A percentile compares a stretch with the other conserved stretches of the same genome.
phyloP scores from a whole-genome alignment of 2,329 filamentous ascomycete species.

The Fusarium proliferatum region DNA sequence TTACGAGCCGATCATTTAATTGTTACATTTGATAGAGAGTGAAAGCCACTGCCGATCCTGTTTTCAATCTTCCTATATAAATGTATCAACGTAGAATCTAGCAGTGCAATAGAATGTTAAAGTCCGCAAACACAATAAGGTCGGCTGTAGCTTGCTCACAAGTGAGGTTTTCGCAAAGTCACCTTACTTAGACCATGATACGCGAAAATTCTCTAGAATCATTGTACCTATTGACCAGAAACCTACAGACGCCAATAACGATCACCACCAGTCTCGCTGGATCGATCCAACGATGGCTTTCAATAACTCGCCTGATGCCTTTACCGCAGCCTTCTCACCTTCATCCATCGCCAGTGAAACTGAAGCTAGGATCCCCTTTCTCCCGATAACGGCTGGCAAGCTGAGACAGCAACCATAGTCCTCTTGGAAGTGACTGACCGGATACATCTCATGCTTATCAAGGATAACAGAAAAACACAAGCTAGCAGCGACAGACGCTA shows the following conservation, averaged over 20 bases:
- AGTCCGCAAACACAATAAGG: no score
- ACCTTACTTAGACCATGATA: not conserved
- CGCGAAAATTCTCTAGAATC: fast-evolving
- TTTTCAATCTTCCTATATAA: no score
- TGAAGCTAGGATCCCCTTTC: constrained; percentile 53
- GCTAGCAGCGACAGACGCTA: constrained; percentile 58
- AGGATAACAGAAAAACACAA: constrained; percentile 64
- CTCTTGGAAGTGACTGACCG: constrained; percentile 61
- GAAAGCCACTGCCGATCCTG: no score
- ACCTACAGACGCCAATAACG: not conserved
- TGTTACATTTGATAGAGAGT: not conserved
- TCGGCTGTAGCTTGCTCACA: not conserved
- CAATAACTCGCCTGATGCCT: constrained; percentile 3
- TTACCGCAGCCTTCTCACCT: not conserved
- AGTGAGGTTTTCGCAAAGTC: not conserved
- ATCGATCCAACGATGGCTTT: not conserved
- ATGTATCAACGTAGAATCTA: no score
- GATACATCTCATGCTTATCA: constrained; percentile 59
- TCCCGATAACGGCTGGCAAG: constrained; percentile 60
- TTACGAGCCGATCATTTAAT: no score
- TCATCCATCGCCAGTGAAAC: not conserved
- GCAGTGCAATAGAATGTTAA: not conserved
- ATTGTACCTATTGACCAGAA: not conserved
- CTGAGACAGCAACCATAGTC: constrained; percentile 61
- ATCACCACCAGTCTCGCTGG: not conserved